Evolutionary conservation across 345 rosid genomes (phyloP).

Genomic region (Pugionium dolabratum): DNA sequence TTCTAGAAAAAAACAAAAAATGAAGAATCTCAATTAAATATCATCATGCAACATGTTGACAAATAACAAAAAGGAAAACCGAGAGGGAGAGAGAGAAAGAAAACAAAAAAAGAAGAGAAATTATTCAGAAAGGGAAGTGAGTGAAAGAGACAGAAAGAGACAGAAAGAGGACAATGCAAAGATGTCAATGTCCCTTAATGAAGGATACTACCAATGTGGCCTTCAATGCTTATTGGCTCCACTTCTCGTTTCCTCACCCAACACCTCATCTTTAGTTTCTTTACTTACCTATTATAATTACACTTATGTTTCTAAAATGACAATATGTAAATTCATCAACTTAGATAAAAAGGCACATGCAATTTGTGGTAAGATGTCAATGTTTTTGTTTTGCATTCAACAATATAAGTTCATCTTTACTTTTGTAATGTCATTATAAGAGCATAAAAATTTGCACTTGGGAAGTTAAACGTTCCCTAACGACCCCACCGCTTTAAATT

Average conservation of each 20-base stretch:
- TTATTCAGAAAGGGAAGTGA: constrained; percentile 30
- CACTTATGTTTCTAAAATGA: not conserved
- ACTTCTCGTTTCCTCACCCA: constrained; percentile 34
- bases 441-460: constrained; percentile 8
- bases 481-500: not conserved
- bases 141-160: constrained; percentile 26
- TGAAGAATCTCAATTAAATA: not conserved
- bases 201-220: constrained; percentile 37
- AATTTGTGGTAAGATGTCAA: constrained; percentile 23
- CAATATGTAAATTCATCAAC: not conserved
- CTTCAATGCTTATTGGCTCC: constrained; percentile 35
- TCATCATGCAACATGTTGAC: constrained; percentile 31
- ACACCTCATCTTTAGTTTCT: constrained; percentile 31
- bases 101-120: constrained; percentile 25
- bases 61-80: constrained; percentile 29
- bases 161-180: constrained; percentile 31
- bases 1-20: not conserved
- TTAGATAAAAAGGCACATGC: constrained; percentile 2
- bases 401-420: not conserved
- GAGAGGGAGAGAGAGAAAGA: not conserved
- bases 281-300: not conserved
- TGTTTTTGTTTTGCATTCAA: constrained; percentile 24
- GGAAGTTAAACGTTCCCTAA: constrained; percentile 24
- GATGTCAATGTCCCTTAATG: constrained; percentile 38
- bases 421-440: not conserved